phyloP scores from a whole-genome alignment of 345 rosid species.

The Luvunga scandens region DNA sequence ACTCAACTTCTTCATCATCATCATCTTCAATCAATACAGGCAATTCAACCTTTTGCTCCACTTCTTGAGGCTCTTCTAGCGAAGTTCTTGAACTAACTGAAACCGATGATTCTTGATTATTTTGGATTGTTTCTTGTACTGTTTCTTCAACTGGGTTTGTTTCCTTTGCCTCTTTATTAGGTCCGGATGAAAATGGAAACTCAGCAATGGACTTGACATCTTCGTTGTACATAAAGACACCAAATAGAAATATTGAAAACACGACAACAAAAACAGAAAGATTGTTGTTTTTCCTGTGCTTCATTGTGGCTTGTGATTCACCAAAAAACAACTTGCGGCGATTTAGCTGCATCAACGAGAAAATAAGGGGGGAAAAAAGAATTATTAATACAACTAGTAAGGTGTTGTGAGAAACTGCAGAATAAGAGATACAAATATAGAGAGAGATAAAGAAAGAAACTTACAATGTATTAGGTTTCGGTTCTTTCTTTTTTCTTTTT shows the following conservation, averaged over 20 bases:
- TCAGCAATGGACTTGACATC: slow-evolving; percentile 64
- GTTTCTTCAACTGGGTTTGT: slow-evolving; percentile 29
- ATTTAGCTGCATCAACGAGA: slow-evolving; percentile 34
- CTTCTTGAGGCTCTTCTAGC: slow-evolving; percentile 31
- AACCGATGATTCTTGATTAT: slow-evolving; percentile 9
- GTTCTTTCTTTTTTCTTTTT: background rate
- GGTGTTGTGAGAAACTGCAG: slow-evolving; percentile 23
- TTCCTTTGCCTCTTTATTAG: slow-evolving; percentile 26
- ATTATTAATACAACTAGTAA: slow-evolving; percentile 23
- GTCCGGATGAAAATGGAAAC: slow-evolving; percentile 69
- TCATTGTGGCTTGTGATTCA: slow-evolving; percentile 64
- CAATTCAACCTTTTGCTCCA: slow-evolving; percentile 28
- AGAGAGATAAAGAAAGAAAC: slow-evolving; percentile 1
- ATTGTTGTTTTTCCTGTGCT: slow-evolving; percentile 59
- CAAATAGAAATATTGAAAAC: slow-evolving; percentile 60
- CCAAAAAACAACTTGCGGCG: slow-evolving; percentile 39
- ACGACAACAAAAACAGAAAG: slow-evolving; percentile 61
- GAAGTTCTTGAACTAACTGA: slow-evolving; percentile 35
- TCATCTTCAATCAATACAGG: slow-evolving; percentile 26
- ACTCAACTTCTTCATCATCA: slow-evolving; percentile 54
- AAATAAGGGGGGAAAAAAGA: slow-evolving; percentile 8
- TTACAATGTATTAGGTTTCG: slow-evolving; percentile 3
- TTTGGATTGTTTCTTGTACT: slow-evolving; percentile 37
- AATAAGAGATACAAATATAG: slow-evolving; percentile 1
- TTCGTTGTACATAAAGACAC: slow-evolving; percentile 63